These are phyloP conservation scores for Xylaria intraflava DNA, from an alignment of 495 filamentous ascomycete species.

Conservation along the genomic window DNA sequence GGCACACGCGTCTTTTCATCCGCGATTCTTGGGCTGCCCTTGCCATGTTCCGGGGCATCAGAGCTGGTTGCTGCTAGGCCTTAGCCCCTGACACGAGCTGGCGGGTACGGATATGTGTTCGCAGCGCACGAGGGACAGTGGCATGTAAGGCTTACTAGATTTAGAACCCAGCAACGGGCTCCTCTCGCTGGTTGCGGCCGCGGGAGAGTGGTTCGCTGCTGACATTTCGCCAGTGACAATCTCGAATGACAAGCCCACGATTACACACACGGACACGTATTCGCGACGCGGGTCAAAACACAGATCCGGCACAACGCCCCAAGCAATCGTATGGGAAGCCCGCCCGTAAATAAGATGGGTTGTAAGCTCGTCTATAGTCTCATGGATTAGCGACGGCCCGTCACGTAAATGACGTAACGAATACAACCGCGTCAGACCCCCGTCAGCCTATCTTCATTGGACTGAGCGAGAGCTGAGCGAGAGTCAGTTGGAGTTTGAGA, in stretches of 20 bases:
- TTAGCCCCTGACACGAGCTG: not conserved
- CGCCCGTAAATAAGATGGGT: no score
- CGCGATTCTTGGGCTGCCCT: constrained; percentile 6
- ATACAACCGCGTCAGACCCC: not conserved
- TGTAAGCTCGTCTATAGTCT: no score
- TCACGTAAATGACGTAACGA: not conserved
- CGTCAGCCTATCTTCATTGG: not conserved
- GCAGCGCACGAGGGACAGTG: not conserved
- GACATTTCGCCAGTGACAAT: not conserved
- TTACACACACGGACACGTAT: no score
- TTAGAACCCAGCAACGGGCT: constrained; percentile 11
- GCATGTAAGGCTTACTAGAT: constrained; percentile 1
- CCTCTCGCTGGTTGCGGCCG: constrained; percentile 12
- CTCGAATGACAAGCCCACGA: not conserved
- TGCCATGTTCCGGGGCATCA: constrained; percentile 9
- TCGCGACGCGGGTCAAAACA: no score
- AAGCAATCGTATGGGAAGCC: no score
- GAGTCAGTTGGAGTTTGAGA: no score
- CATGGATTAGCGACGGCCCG: no score
- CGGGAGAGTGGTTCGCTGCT: not conserved
- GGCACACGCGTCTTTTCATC: constrained; percentile 41
- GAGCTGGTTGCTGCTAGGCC: constrained; percentile 9
- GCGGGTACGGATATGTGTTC: not conserved
- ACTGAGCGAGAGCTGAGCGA: not conserved
- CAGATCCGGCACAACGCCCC: no score